These are phyloP conservation scores for Nicotiana sylvestris DNA, from an alignment of 257 asterid species.

Conservation along the genomic window DNA sequence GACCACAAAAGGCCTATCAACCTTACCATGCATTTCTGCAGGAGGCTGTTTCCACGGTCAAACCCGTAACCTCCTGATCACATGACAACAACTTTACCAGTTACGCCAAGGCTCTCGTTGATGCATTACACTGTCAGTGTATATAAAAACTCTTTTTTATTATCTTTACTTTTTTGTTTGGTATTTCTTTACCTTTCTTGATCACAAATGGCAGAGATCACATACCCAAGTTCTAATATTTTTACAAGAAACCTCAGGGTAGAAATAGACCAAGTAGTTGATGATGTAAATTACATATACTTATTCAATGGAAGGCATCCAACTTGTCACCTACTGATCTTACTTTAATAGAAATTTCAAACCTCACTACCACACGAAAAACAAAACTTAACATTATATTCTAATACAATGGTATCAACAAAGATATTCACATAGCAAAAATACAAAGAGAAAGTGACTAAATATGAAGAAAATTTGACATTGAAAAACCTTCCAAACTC, in stretches of 20 bases:
- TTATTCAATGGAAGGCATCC: constrained; percentile 38
- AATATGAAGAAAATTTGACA: not conserved
- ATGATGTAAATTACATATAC: not conserved
- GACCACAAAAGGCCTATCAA: no score
- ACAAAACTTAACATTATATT: constrained; percentile 4
- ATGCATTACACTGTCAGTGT: no score
- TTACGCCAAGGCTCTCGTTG: no score
- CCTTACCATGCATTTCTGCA: no score
- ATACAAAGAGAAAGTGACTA: not conserved
- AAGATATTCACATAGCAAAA: not conserved
- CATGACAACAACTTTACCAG: no score
- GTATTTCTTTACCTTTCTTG: no score
- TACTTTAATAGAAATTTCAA: constrained; percentile 23
- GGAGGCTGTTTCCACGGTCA: no score
- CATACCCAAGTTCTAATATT: not conserved
- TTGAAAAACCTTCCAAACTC: not conserved
- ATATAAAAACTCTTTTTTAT: no score
- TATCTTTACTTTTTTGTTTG: no score
- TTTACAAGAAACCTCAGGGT: not conserved
- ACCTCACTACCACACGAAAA: constrained; percentile 49
- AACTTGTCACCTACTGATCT: constrained; percentile 73
- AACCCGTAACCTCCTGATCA: no score
- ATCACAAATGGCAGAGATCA: not conserved
- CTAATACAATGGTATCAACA: constrained; percentile 7
- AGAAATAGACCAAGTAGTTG: not conserved